phyloP scores from a whole-genome alignment of 352 stramenopile species.

The Phytophthora europaea region DNA sequence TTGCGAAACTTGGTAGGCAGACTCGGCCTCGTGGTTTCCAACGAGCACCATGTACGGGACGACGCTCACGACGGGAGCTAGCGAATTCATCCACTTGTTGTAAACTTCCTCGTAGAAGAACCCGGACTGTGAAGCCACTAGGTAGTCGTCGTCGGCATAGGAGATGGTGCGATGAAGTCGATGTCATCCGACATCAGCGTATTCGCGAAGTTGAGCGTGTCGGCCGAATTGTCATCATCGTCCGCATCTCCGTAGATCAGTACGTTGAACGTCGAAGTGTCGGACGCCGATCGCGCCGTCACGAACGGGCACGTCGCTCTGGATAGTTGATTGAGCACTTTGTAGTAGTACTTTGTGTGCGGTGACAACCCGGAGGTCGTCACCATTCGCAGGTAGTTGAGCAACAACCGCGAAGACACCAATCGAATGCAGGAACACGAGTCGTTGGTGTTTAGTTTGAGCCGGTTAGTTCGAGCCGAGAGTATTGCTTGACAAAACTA shows the following conservation, averaged over 20 bases:
- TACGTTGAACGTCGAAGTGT: conserved; percentile 40
- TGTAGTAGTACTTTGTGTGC: conserved; percentile 55
- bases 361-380: conserved; percentile 51
- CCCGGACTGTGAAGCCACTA: conserved; percentile 21
- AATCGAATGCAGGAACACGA: no score
- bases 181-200: conserved; percentile 33
- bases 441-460: no score
- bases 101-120: conserved; percentile 60
- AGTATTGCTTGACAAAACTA: no score
- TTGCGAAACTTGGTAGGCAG: conserved; percentile 32
- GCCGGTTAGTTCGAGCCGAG: no score
- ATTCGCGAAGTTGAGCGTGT: conserved; percentile 45
- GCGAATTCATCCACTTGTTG: conserved; percentile 74
- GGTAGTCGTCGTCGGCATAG: conserved; percentile 44
- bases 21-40: conserved; percentile 80
- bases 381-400: conserved; percentile 51
- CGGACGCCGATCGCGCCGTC: conserved; percentile 35
- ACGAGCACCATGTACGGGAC: conserved; percentile 80
- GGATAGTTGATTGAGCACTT: conserved; percentile 27
- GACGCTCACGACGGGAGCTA: conserved; percentile 41
- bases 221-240: conserved; percentile 28
- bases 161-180: conserved; percentile 48
- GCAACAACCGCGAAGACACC: no score
- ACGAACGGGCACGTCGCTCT: conserved; percentile 45
- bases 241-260: conserved; percentile 45